Evolutionary conservation across 345 rosid genomes (phyloP), one percentile per base, ranked within the genome.

Genomic region (Boechera stricta): DNA sequence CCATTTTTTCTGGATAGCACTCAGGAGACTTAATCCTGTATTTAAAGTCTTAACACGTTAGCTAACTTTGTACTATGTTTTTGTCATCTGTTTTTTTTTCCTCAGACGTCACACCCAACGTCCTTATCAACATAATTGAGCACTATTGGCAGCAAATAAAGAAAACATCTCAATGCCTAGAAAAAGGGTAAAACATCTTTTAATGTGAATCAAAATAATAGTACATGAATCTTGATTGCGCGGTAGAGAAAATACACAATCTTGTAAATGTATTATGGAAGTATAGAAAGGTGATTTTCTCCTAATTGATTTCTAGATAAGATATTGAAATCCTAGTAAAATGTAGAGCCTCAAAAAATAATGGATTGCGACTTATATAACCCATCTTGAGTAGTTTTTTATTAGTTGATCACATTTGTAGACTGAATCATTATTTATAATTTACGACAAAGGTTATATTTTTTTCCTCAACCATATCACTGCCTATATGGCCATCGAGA

Each of bases 1-100:
- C 77, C 77, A 54, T 64, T 64, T 64, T 54, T 53, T 41, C 64
- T 32, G 77, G 71, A 64, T 13, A 31, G 70, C 33, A n/a, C 42
- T 29, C 32, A 7, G 7, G 63, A 41, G 45, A 55, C 38, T 15
- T 18, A 7, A 58, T 24, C 49, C 10, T 33, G 4, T 59, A 36
- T 26, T 72, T 28, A 10, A 38, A 35, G 65, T 18, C 26, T 64
- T 26, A 11, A 48, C 3, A 10, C 18, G 13, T 60, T 51, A n/a
- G n/a, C n/a, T 42, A 64, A 64, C 55, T 35, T 65, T 44, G 65
- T 55, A 73, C 76, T 28, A 28, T 10, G 72, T 11, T 51, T 52
- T 52, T 61, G 26, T 59, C 32, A 32, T 31, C 1, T 26, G 13
- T 5, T 15, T 15, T 35, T 3, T 15, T 15, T 10, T 60, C 2